A percentile compares a stretch with the other conserved stretches of the same genome.
phyloP scores from a whole-genome alignment of 495 filamentous ascomycete genomes.

The Aspergillus steynii region DNA sequence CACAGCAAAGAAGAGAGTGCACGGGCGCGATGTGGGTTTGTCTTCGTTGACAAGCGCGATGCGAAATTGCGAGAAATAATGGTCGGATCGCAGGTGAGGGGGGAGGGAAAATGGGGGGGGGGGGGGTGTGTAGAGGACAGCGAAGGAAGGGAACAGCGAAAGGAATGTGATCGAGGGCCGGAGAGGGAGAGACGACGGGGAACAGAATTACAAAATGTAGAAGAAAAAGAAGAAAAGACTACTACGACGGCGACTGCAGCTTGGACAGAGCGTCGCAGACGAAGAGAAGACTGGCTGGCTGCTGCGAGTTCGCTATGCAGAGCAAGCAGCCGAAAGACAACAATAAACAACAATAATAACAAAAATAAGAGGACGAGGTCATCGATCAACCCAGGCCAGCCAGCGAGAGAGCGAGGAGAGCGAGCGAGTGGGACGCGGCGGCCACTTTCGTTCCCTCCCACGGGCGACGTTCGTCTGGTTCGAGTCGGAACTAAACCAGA shows the following conservation, averaged over 20 bases:
- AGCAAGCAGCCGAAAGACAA: slow-evolving; percentile 8
- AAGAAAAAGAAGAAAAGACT: slow-evolving; percentile 27
- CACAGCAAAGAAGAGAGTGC: neutral
- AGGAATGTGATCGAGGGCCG: neutral
- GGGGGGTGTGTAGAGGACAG: slow-evolving; percentile 5
- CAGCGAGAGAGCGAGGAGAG: neutral
- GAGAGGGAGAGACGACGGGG: neutral
- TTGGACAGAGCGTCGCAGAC: slow-evolving; percentile 11
- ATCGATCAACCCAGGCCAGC: slow-evolving; percentile 26
- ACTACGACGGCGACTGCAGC: slow-evolving; percentile 1
- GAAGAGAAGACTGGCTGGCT: slow-evolving; percentile 4
- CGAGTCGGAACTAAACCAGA: slow-evolving; percentile 14
- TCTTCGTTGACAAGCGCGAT: slow-evolving; percentile 1
- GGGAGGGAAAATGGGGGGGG: neutral
- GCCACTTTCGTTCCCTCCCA: slow-evolving; percentile 20
- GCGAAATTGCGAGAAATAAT: slow-evolving; percentile 6
- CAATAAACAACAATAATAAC: slow-evolving; percentile 20
- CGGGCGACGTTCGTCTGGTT: slow-evolving; percentile 21
- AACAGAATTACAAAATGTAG: slow-evolving; percentile 11
- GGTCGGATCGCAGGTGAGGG: neutral
- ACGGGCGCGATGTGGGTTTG: neutral
- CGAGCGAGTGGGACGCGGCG: slow-evolving; percentile 16
- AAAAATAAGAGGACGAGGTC: slow-evolving; percentile 8
- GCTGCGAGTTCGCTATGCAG: neutral
- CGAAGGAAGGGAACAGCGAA: neutral